phyloP scores from a whole-genome alignment of 345 rosid genomes.

The Chamaenerion angustifolium region DNA sequence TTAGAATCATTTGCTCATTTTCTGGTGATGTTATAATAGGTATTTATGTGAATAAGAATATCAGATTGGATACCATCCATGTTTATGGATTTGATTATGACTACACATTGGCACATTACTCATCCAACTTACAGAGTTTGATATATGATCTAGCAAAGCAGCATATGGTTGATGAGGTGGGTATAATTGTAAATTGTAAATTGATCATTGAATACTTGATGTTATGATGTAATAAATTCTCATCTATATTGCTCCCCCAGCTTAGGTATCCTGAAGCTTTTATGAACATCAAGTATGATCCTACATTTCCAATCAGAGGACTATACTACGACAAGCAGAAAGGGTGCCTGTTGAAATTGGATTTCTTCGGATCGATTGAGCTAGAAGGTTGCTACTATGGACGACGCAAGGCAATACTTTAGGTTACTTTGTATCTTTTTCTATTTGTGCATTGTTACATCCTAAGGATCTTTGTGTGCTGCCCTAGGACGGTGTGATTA shows the following conservation, averaged over 20 bases:
- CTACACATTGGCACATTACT: slow-evolving; percentile 87
- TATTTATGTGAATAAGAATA: slow-evolving; percentile 76
- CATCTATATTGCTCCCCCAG: slow-evolving; percentile 29
- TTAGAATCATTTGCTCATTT: slow-evolving; percentile 3
- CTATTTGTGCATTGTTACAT: neutral
- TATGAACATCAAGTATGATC: slow-evolving; percentile 57
- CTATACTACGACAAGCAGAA: slow-evolving; percentile 71
- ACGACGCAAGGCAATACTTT: slow-evolving; percentile 55
- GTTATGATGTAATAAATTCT: slow-evolving; percentile 2
- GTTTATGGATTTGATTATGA: slow-evolving; percentile 96
- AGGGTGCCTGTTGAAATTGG: slow-evolving; percentile 83
- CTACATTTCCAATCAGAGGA: slow-evolving; percentile 83
- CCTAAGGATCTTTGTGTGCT: neutral
- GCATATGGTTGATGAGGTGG: slow-evolving; percentile 90
- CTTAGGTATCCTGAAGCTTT: slow-evolving; percentile 75
- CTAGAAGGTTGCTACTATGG: slow-evolving; percentile 93
- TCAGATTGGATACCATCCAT: slow-evolving; percentile 68
- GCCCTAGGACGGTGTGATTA: no score
- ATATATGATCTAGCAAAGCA: slow-evolving; percentile 87
- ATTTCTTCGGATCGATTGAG: slow-evolving; percentile 97
- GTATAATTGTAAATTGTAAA: slow-evolving; percentile 3
- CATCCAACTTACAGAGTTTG: slow-evolving; percentile 62
- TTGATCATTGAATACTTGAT: neutral
- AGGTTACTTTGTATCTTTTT: neutral
- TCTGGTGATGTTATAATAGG: slow-evolving; percentile 25